phyloP scores from a whole-genome alignment of 2,329 filamentous ascomycete species.

The Neoscytalidium dimidiatum region DNA sequence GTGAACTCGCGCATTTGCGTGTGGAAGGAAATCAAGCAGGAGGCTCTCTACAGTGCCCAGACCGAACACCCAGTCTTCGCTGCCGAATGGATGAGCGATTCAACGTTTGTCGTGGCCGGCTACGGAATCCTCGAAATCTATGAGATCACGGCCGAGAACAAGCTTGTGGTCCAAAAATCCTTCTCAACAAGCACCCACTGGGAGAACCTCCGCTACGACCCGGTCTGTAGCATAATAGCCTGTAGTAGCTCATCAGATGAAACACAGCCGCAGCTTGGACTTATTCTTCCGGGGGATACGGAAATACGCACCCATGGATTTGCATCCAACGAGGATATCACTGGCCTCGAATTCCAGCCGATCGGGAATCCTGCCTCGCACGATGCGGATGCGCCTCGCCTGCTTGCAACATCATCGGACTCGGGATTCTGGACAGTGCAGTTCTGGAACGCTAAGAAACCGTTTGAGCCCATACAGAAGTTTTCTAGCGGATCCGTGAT shows the following conservation, averaged over 20 bases:
- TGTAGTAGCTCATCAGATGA: conserved; percentile 31
- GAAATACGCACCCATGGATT: conserved; percentile 36
- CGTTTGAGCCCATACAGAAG: conserved; percentile 33
- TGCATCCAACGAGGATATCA: conserved; percentile 36
- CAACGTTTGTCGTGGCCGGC: conserved; percentile 47
- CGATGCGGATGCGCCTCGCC: conserved; percentile 28
- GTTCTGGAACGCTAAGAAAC: conserved; percentile 43
- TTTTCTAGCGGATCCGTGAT: conserved; percentile 38
- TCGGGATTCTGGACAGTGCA: conserved; percentile 37
- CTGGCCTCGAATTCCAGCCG: conserved; percentile 45
- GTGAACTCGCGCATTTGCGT: conserved; percentile 40
- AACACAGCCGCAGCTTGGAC: conserved; percentile 32
- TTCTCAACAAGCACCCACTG: conserved; percentile 35
- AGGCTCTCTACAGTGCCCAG: conserved; percentile 45
- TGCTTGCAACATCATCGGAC: conserved; percentile 44
- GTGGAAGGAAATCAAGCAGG: conserved; percentile 34
- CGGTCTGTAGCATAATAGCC: conserved; percentile 42
- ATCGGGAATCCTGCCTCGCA: conserved; percentile 19
- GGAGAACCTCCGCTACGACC: conserved; percentile 43
- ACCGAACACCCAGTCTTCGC: conserved; percentile 45
- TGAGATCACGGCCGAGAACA: conserved; percentile 31
- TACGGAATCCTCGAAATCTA: conserved; percentile 42
- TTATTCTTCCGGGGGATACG: conserved; percentile 36
- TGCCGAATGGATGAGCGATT: conserved; percentile 46
- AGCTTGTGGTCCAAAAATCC: conserved; percentile 29